Conservation (phyloP, 1,284 basidiomycete genomes). For the Coniferiporia sulphurascens region DNA sequence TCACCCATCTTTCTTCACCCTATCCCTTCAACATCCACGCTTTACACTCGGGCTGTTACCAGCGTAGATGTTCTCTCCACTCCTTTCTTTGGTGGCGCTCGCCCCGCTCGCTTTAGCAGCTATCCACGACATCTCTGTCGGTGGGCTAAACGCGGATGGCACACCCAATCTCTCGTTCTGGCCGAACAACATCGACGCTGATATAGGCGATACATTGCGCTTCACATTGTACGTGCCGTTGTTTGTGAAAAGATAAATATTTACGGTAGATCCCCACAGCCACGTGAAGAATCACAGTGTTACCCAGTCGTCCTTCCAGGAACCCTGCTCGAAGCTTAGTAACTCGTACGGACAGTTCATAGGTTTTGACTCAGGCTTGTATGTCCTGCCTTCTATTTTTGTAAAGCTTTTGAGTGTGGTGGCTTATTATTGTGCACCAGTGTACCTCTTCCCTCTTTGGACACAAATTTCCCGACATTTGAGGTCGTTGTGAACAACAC, state of each 20-base stretch:
- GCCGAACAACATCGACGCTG: slow-evolving; percentile 33
- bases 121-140: slow-evolving; percentile 30
- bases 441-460: slow-evolving; percentile 32
- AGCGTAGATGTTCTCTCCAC: slow-evolving; percentile 3
- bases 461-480: slow-evolving; percentile 24
- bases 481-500: slow-evolving; percentile 27
- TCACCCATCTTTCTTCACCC: background rate
- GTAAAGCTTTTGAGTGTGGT: background rate
- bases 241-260: too few species aligned
- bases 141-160: slow-evolving; percentile 23
- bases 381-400: slow-evolving; percentile 19
- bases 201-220: slow-evolving; percentile 31
- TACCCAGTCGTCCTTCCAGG: slow-evolving; percentile 40
- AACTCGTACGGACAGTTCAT: slow-evolving; percentile 7
- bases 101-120: slow-evolving; percentile 21
- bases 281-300: slow-evolving; percentile 36
- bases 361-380: slow-evolving; percentile 40
- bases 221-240: slow-evolving; percentile 33
- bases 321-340: slow-evolving; percentile 30
- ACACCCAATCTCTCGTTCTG: slow-evolving; percentile 28
- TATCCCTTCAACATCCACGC: background rate
- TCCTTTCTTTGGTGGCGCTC: slow-evolving; percentile 2
- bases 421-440: slow-evolving; percentile 19
- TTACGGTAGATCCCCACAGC: too few species aligned
- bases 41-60: background rate